Conservation (phyloP, 2,329 filamentous ascomycete species). For the Didymosphaeria variabile region DNA sequence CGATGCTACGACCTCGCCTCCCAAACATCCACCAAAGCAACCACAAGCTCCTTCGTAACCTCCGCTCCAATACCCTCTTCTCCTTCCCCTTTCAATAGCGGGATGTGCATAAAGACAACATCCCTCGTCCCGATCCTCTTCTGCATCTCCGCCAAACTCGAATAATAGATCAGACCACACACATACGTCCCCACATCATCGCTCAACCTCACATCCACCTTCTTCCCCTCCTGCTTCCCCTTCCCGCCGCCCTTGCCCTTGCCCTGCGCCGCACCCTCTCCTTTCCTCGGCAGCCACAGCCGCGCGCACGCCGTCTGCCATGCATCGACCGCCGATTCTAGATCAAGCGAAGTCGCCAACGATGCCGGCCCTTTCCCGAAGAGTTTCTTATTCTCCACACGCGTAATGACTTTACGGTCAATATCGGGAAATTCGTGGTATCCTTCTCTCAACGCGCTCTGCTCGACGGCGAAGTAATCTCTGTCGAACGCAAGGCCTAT, state of each 20-base stretch:
- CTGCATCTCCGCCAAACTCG: constrained; percentile 43
- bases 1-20: constrained; percentile 5
- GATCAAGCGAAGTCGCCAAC: constrained; percentile 35
- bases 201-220: constrained; percentile 46
- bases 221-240: constrained; percentile 17
- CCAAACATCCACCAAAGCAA: constrained; percentile 47
- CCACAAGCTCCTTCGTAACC: constrained; percentile 45
- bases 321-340: constrained; percentile 25
- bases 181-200: constrained; percentile 54
- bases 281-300: constrained; percentile 12
- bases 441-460: constrained; percentile 73
- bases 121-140: constrained; percentile 27
- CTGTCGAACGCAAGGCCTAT: constrained; percentile 78
- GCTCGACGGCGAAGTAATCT: constrained; percentile 75
- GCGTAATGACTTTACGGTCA: constrained; percentile 59
- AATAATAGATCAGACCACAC: constrained; percentile 58
- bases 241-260: constrained; percentile 19
- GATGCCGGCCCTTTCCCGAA: constrained; percentile 33
- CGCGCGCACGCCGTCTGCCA: constrained; percentile 25
- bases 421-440: constrained; percentile 74
- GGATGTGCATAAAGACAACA: constrained; percentile 56
- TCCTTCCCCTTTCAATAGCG: constrained; percentile 44
- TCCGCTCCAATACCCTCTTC: constrained; percentile 43
- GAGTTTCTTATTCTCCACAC: constrained; percentile 33
- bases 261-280: not conserved